These are phyloP conservation scores for Penicillium taxi DNA, from an alignment of 495 filamentous ascomycete genomes.

Conservation along the genomic window DNA sequence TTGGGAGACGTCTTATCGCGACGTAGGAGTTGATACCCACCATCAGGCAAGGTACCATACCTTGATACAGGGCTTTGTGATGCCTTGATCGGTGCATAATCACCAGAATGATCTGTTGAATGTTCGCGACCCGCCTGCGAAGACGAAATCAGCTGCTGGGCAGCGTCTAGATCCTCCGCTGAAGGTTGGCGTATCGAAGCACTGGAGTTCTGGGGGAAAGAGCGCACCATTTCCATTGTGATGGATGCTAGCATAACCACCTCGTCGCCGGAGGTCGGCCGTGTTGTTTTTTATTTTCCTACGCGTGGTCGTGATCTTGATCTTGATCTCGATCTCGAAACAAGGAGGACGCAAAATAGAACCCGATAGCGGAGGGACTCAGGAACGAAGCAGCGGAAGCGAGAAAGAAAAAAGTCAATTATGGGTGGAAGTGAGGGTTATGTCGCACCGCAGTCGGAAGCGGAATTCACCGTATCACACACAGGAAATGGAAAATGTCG, in stretches of 20 bases:
- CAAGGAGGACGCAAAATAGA: conserved; percentile 1
- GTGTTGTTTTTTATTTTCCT: conserved; percentile 3
- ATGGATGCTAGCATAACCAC: conserved; percentile 37
- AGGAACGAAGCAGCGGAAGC: conserved; percentile 15
- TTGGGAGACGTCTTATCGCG: conserved; percentile 29
- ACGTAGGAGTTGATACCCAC: conserved; percentile 5
- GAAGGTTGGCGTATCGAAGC: conserved; percentile 35
- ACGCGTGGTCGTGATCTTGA: background rate
- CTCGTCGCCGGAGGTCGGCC: conserved; percentile 3
- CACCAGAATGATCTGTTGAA: conserved; percentile 23
- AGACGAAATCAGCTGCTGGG: conserved; percentile 41
- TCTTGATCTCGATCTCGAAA: background rate
- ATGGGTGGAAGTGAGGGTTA: conserved; percentile 16
- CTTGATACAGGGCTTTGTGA: conserved; percentile 9
- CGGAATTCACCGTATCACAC: conserved; percentile 31
- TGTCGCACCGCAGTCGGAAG: conserved; percentile 33
- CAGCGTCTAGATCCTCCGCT: conserved; percentile 40
- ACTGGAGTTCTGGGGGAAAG: conserved; percentile 26
- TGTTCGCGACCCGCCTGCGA: conserved; percentile 38
- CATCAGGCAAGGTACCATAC: conserved; percentile 4
- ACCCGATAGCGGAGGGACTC: conserved; percentile 6
- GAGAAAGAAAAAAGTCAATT: conserved; percentile 11
- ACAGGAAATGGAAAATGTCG: conserved; percentile 33
- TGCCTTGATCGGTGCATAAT: conserved; percentile 10
- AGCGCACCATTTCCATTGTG: conserved; percentile 36